Evolutionary conservation across 164 flowering plant species (phyloP), one percentile per base, ranked within the genome.

Genomic region (Tetracentron sinense): DNA sequence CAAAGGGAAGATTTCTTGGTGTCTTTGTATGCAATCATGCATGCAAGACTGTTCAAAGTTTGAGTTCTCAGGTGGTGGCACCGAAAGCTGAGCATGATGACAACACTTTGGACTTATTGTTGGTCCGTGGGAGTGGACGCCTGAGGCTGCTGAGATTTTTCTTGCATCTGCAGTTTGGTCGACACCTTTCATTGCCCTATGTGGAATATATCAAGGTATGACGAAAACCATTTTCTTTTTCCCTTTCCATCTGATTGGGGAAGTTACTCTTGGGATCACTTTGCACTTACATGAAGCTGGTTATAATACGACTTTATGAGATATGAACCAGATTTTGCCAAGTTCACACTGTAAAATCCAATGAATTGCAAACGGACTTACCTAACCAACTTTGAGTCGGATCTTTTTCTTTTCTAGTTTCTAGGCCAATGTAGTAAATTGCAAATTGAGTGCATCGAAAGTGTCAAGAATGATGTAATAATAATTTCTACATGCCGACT

Each of bases 41-140:
- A 7, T 95, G 99, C 80, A 85, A 81, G 75, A 95, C 97, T 15
- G 99, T 95, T 60, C 99, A 92, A 66, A 81, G 87, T 78, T 64
- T 85, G 78, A 90, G 92, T 75, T 86, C 97, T 54, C 99, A 87
- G 74, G 96, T 89, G 33, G 87, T 94, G 69, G 99, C 97, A 44
- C 97, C 99, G 23, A 88, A 74, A 75, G 95, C 99, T 22, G 99
- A 94, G 79, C 92, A 81, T 70, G 99, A 95, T 78, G 97, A 89
- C 68, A 74, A 75, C 73, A 69, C 80, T 30, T 71, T 95, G 81
- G 96, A 95, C 82, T 64, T 95, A 77, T 70, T 92, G 53, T 74
- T 92, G 80, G 94, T 95, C 71, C 97, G 75, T 79, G 97, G 97
- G 58, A 86, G 82, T 76, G 97, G 97, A 31, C 76, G 97, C 26